Evolutionary conservation across 805 yeast species (phyloP).

Genomic region (Candida qinlingensis): DNA sequence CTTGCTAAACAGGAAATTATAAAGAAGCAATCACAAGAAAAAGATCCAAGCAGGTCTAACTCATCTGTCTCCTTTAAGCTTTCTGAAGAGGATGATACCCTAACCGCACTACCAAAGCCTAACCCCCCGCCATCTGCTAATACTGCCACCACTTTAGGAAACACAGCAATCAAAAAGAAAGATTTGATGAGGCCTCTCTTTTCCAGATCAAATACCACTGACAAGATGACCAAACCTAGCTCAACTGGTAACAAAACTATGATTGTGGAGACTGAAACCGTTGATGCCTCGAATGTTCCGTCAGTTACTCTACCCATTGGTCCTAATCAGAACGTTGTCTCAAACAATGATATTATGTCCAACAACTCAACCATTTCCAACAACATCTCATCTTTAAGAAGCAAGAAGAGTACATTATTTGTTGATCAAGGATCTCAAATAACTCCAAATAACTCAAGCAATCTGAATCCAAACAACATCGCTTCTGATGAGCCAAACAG

Average conservation of each 20-base stretch:
- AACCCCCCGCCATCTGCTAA: not conserved
- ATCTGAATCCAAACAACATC: slow-evolving; percentile 6
- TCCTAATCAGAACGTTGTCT: slow-evolving; percentile 5
- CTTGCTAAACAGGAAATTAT: no score
- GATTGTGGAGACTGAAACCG: slow-evolving; percentile 62
- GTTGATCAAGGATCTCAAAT: slow-evolving; percentile 15
- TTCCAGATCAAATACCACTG: slow-evolving; percentile 22
- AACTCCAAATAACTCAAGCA: slow-evolving; percentile 6
- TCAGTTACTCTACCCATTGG: slow-evolving; percentile 25
- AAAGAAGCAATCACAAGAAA: no score
- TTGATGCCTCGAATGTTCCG: slow-evolving; percentile 36
- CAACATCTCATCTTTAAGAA: slow-evolving; percentile 27
- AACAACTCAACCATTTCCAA: slow-evolving; percentile 25
- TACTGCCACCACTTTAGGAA: not conserved
- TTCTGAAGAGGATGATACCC: slow-evolving; percentile 1
- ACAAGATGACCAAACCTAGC: slow-evolving; percentile 12
- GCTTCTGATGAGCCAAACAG: slow-evolving; percentile 9
- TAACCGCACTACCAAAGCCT: slow-evolving; percentile 1
- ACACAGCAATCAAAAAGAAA: slow-evolving; percentile 13
- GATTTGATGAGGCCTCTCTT: slow-evolving; percentile 21
- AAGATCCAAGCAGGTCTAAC: not conserved
- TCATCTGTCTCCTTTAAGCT: slow-evolving; percentile 3
- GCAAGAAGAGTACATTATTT: slow-evolving; percentile 32
- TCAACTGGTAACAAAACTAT: slow-evolving; percentile 28
- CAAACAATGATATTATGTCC: slow-evolving; percentile 15